Evolutionary conservation across 495 filamentous ascomycete species (phyloP), one percentile per base, ranked within the genome.

Genomic region (Aspergillus egyptiacus): DNA sequence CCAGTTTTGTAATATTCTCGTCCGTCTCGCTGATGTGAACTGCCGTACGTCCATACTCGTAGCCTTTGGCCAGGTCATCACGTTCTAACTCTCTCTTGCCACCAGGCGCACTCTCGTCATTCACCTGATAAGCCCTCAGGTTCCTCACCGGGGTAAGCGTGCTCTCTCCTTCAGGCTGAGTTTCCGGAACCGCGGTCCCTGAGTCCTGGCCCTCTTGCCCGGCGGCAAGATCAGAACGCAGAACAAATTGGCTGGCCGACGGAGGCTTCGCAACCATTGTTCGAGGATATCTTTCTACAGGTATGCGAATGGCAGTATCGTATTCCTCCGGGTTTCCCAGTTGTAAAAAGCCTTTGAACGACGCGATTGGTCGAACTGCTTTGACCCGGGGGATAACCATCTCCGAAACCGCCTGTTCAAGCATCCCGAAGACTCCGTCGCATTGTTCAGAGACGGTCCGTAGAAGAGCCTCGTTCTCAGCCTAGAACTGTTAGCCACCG

Each of bases 21-120:
- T 99, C 94, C 1, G 84, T 83, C 52, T 86, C 83, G 55, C 78
- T 85, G 56, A 99, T 95, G 53, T 85, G 84, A 1, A 97, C 91
- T 1, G 87, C 88, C 1, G 91, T 96, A 31, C 88, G 78, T 44
- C 94, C 94, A 65, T 97, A 99, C 58, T 87, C 85, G 59, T 93
- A 99, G 0, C 94, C 94, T 60, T 88, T 95, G 27, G 87, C 90
- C 28, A 97, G 74, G 27, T 93, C 83, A 10, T 94, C 90, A 24
- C 79, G 80, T 7, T 84, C 80, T 24, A 99, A 84, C 42, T 96
- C 90, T 46, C 76, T 75, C 67, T 94, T 97, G 4, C 87, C 86
- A 24, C 89, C 89, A 2, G 83, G 78, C 10, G 78, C 82, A 28
- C 74, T 69, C 10, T 84, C 75, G 55, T 96, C 88, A 22, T 79